These are phyloP conservation scores for Cubamyces lactineus DNA, from an alignment of 768 basidiomycete genomes.

Conservation along the genomic window DNA sequence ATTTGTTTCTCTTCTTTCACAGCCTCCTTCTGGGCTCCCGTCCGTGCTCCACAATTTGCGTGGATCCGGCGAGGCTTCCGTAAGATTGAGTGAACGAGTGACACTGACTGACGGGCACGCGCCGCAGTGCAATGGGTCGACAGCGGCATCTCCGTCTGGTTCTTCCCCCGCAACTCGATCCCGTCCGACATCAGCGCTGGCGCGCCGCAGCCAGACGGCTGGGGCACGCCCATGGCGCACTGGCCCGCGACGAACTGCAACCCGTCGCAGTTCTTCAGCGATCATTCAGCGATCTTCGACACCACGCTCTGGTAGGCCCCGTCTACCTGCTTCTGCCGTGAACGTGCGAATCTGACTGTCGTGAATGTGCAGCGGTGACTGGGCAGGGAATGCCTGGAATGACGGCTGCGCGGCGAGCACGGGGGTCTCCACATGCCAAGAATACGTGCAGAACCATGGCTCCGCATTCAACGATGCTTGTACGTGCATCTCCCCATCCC, in stretches of 20 bases:
- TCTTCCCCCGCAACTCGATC: constrained; percentile 75
- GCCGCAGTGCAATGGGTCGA: constrained; percentile 74
- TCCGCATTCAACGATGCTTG: constrained; percentile 75
- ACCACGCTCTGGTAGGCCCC: constrained; percentile 77
- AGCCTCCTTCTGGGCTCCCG: not conserved
- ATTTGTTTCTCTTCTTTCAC: not conserved
- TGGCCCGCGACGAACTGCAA: constrained; percentile 79
- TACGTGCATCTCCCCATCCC: constrained; percentile 45
- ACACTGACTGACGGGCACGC: constrained; percentile 23
- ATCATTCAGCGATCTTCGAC: constrained; percentile 81
- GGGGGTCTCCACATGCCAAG: constrained; percentile 80
- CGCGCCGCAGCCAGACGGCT: constrained; percentile 68
- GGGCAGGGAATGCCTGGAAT: constrained; percentile 83
- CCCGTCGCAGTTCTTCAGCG: constrained; percentile 77
- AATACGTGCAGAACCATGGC: constrained; percentile 76
- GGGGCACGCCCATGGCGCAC: constrained; percentile 78
- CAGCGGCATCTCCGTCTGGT: constrained; percentile 77
- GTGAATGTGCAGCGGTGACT: constrained; percentile 66
- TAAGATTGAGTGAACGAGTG: not conserved
- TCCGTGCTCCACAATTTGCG: constrained; percentile 5
- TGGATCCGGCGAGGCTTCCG: constrained; percentile 1
- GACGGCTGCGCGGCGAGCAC: constrained; percentile 77
- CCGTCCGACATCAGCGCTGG: constrained; percentile 76
- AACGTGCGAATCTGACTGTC: not conserved
- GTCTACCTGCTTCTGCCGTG: not conserved